Conservation (phyloP, 2,329 filamentous ascomycete genomes). For the Chrysoporthe austroafricana region DNA sequence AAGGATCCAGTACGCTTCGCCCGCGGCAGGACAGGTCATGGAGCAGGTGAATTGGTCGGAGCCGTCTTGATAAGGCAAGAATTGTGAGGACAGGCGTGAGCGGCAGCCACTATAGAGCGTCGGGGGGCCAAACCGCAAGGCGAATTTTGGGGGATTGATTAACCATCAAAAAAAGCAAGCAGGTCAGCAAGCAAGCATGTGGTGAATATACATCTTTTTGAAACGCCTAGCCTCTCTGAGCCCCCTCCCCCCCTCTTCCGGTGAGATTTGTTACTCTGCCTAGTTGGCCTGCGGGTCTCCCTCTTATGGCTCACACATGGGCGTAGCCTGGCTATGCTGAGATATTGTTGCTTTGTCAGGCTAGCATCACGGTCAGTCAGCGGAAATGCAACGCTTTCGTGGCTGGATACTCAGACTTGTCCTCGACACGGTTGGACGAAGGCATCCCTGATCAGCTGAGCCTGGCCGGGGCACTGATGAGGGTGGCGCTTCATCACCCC, state of each 20-base stretch:
- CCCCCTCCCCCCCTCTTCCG: not conserved
- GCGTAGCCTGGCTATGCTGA: no score
- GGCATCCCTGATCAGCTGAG: no score
- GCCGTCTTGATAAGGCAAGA: conserved; percentile 49
- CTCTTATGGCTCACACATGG: no score
- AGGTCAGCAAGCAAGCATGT: conserved; percentile 19
- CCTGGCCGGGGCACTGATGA: no score
- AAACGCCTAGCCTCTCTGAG: not conserved
- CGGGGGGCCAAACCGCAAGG: conserved; percentile 4
- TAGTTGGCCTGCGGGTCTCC: not conserved
- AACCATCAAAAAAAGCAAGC: conserved; percentile 10
- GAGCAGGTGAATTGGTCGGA: conserved; percentile 99
- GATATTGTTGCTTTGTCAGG: no score
- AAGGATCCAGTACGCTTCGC: conserved; percentile 79
- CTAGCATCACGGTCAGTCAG: no score
- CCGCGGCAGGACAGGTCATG: conserved; percentile 70
- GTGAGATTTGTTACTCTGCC: not conserved
- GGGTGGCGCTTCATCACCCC: no score
- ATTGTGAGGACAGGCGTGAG: not conserved
- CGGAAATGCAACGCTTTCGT: no score
- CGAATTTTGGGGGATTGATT: not conserved
- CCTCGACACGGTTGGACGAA: no score
- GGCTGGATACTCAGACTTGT: no score
- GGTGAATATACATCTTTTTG: conserved; percentile 17
- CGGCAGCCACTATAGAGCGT: conserved; percentile 15